Conservation (phyloP, 2,329 filamentous ascomycete species). For the Hirsutella rhossiliensis region DNA sequence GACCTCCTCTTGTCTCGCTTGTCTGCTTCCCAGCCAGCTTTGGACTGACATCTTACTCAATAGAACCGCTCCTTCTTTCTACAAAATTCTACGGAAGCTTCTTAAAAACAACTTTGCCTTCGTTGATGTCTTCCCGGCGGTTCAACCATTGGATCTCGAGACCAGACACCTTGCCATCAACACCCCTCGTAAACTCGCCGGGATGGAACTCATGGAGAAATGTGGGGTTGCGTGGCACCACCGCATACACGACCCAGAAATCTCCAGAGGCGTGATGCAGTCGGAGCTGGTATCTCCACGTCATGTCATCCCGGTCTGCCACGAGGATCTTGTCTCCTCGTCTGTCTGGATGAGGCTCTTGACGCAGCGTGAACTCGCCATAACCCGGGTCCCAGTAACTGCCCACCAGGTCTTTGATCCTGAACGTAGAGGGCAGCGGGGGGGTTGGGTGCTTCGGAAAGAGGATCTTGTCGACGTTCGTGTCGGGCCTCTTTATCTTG, state of each 20-base stretch:
- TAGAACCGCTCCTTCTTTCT: too few relatives aligned
- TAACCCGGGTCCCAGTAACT: constrained; percentile 33
- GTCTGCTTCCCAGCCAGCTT: too few relatives aligned
- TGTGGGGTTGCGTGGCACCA: not conserved
- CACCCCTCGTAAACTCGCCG: constrained; percentile 4
- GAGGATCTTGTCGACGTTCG: constrained; percentile 16
- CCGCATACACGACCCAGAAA: constrained; percentile 12
- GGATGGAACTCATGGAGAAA: not conserved
- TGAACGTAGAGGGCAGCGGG: constrained; percentile 22
- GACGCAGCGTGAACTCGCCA: constrained; percentile 10
- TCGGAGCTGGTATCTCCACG: constrained; percentile 8
- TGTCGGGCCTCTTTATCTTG: not conserved
- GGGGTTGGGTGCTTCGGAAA: constrained; percentile 24
- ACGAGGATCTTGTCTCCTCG: constrained; percentile 9
- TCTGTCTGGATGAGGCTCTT: constrained; percentile 5
- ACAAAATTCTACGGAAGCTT: too few relatives aligned
- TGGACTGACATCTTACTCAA: too few relatives aligned
- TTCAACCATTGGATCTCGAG: not conserved
- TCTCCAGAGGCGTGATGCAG: constrained; percentile 16
- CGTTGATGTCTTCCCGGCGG: too few relatives aligned
- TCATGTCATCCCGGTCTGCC: constrained; percentile 9
- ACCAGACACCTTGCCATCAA: not conserved
- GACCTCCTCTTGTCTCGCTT: not conserved
- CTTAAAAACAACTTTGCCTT: too few relatives aligned
- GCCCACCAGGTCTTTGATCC: constrained; percentile 20